Base-by-base conservation (phyloP, 495 filamentous ascomycete species). In the Monascus purpureus region DNA sequence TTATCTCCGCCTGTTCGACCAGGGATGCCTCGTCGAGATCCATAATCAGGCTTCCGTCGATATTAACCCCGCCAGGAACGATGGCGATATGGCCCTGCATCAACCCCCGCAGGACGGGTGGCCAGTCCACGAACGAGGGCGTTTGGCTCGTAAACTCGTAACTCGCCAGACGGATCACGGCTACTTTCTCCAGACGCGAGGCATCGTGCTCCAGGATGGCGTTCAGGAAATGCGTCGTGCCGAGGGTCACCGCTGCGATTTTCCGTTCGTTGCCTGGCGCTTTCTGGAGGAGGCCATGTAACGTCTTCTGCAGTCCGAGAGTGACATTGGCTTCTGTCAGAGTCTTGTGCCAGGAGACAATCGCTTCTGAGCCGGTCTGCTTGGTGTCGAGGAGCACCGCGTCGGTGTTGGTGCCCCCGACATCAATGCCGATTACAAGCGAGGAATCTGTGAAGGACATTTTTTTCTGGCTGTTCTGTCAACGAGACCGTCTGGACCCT, bases 211-310 rank as follows among this genome's bases (percentile, higher is more conserved):
- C 67, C 6, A 75, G 55, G 22, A 77, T 68, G 6, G 73, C 72
- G 45, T 77, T 77, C 37, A 77, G 64, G 46, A 75, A 77, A 41
- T 70, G 66, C 1, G 72, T 76, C 2, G 73, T 78, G 11, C 73
- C 73, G 36, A 77, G 70, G 14, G 69, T 72, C 3, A 77, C 68
- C 34, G 61, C 67, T 7, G 62, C 62, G 11, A 78, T 55, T 16
- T 60, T 37, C 1, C 43, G 40, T 4, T 57, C 43, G 8, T 45
- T 37, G 28, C 72, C 52, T 14, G 30, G 37, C 2, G 61, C 49
- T 8, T 56, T 48, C 23, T 49, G 20, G 31, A 73, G 50, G 35
- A 72, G 64, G 18, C 52, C 46, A 6, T 50, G 48, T 30, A 76
- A 63, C 23, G 61, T 63, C 16, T 42, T 49, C 26, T 63, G 57